Evolutionary conservation across 176 grass and related monocot genomes (phyloP), one percentile per base, ranked within the genome.

Genomic region (Olyra latifolia): DNA sequence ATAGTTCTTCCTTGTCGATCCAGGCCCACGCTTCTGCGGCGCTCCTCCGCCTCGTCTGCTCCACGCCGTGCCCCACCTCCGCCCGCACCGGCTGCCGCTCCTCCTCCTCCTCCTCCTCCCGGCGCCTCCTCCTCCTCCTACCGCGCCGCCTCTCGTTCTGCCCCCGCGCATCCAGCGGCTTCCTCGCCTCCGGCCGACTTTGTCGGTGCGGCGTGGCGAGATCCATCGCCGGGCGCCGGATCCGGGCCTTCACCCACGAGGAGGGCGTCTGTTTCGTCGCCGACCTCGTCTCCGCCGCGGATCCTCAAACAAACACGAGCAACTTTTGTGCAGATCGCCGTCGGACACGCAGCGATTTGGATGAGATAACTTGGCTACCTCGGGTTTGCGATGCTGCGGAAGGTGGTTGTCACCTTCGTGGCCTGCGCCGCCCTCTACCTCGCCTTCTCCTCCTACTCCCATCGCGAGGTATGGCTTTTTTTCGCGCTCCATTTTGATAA

Each of bases 391-490:
- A 91, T 91, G 90, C 82, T 91, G 74, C 82, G 62, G 61, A 91
- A 82, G 78, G 82, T 63, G 72, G 22, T 35, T 73, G 19, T 79
- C 74, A 78, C 74, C 59, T 82, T 91, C 78, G 20, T 88, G 67
- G 90, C 63, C 68, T 81, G 55, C 68, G 61, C 69, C 78, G 72
- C 74, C 14, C 53, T 88, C n/a, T 85, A 79, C 69, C n/a, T 91
- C 68, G 78, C 78, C 54, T 82, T 91, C 86, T 54, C 82, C 66
- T 71, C 74, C n/a, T 85, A 85, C 86, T 78, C 63, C 60, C 86
- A 78, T 44, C 83, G 76, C 61, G 42, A 88, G 82, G 90, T 91
- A 43, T 52, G 74, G 38, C 45, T 40, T 69, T 53, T 27, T 20
- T 62, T 55, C 58, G 19, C 22, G 23, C 56, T 32, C 20, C 12